Base-by-base conservation (phyloP, 768 basidiomycete species). In the Mycena galopus region DNA sequence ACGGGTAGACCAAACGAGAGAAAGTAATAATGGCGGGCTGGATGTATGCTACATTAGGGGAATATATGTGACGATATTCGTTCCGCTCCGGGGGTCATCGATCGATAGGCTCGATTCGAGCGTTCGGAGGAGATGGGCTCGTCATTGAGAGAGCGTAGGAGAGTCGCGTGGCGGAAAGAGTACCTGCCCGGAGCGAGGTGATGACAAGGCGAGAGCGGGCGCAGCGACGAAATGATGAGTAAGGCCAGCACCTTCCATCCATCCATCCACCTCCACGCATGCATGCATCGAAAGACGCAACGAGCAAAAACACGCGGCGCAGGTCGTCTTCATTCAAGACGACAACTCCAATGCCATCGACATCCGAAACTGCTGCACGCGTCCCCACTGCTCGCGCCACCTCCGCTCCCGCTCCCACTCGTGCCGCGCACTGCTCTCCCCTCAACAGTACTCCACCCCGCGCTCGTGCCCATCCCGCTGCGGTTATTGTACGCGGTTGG, bases 401-500 rank as follows among this genome's bases (percentile, higher is more conserved):
- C 66, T 61, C 23, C 63, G 42, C 67, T 75, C 61, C 57, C 17
- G 55, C 65, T 63, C 37, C n/a, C n/a, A n/a, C 67, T 55, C 32
- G 65, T 37, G 21, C 51, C 47, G 33, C 56, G 33, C 44, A 65
- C 8, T 25, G 55, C 23, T 33, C 74, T 71, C 66, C 65, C 67
- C 58, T 25, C 65, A 35, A 65, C 73, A 57, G 58, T 16, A 47
- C 63, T 65, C 42, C 9, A 19, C 19, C 66, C 58, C 17, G 80
- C 79, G 7, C 88, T 88, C 30, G 81, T 79, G 25, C 84, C 81
- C 11, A 86, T 82, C 67, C 80, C 71, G 19, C 16, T 23, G 23
- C 63, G n/a, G n/a, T n/a, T n/a, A n/a, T n/a, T n/a, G n/a, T n/a
- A n/a, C n/a, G n/a, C n/a, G n/a, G 39, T 39, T 14, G 11, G 33